Evolutionary conservation across 1,284 basidiomycete genomes (phyloP), one percentile per base, ranked within the genome.

Genomic region (Leccinum insolens): DNA sequence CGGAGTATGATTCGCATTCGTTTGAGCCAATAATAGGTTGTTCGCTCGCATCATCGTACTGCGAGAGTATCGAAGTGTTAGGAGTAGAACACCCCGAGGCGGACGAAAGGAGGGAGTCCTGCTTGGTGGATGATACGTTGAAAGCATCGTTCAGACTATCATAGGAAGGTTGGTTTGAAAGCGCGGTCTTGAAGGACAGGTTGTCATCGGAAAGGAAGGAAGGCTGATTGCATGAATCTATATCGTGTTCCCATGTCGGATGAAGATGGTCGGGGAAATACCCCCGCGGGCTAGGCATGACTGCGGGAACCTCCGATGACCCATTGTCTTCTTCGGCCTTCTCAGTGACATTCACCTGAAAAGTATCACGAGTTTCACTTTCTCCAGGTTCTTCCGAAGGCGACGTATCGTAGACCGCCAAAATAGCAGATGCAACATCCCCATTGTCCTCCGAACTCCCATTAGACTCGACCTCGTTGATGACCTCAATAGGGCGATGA

Each of bases 1-100:
- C 28, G 6, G 31, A 46, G 44, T 28, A 52, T 52, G 7, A 22
- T 52, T 52, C 59, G 65, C 22, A 44, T 8, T 39, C 9, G 11
- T 31, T 55, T n/a, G 57, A 52, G 28, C n/a, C 39, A 49, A 57
- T 31, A 61, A 34, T 59, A 41, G 62, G 34, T 2, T 52, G 65
- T 46, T 63, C 69, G 62, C 37, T 63, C 41, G 69, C 64, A 66
- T 74, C 72, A 61, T 62, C 67, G 4, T 69, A 67, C 46, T 69
- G 58, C 25, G 76, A 79, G 41, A 63, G 67, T n/a, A 76, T 41
- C 17, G 75, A 79, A 3, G 74, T 78, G 37, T 75, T 67, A 7
- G 72, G 70, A 34, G 74, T 70, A 7, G 76, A 79, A 46, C 60
- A 28, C 46, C 62, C 64, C 28, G 74, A 75, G 37, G 62, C 25